phyloP scores from a whole-genome alignment of 2,329 filamentous ascomycete species.

The Neopestalotiopsis rosae region DNA sequence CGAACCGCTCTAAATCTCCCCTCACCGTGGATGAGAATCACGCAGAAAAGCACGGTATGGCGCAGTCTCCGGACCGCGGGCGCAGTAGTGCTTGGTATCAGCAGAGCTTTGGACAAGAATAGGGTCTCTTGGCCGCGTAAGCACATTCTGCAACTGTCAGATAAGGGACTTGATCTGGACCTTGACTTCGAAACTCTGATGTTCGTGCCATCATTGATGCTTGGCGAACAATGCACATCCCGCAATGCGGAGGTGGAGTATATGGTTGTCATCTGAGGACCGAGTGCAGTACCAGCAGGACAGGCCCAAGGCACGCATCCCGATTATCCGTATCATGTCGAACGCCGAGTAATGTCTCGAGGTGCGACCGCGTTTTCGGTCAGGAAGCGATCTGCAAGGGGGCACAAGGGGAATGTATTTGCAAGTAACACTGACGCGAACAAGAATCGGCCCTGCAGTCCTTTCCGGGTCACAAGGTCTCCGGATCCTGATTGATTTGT shows the following conservation, averaged over 20 bases:
- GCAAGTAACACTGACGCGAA: background rate
- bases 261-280: background rate
- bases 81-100: too few relatives aligned
- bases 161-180: too few relatives aligned
- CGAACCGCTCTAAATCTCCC: too few relatives aligned
- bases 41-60: too few relatives aligned
- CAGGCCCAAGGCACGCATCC: background rate
- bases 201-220: too few relatives aligned
- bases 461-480: background rate
- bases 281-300: background rate
- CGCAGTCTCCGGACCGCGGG: too few relatives aligned
- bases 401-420: background rate
- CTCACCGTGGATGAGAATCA: too few relatives aligned
- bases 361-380: background rate
- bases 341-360: background rate
- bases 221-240: background rate
- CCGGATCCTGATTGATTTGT: background rate
- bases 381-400: background rate
- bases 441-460: background rate
- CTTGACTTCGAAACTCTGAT: too few relatives aligned
- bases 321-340: background rate
- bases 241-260: background rate
- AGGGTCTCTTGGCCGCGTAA: too few relatives aligned
- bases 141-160: too few relatives aligned
- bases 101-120: too few relatives aligned